Evolutionary conservation across 2,329 filamentous ascomycete genomes (phyloP).

Genomic region (Pseudogymnoascus verrucosus): DNA sequence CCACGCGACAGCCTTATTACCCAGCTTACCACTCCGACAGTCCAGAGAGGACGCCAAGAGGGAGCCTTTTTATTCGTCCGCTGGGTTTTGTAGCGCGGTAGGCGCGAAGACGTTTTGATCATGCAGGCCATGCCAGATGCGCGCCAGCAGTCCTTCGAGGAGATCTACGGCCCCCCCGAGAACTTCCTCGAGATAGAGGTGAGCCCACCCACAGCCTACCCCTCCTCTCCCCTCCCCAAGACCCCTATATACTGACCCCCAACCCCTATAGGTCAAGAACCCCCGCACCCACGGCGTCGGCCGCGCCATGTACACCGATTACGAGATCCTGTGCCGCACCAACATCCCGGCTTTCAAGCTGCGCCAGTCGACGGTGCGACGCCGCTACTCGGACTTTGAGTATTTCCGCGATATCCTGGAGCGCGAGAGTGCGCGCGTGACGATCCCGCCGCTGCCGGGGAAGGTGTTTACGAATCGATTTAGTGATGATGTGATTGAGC

Average conservation of each 20-base stretch:
- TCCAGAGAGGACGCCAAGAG: not conserved
- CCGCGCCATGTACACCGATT: constrained; percentile 96
- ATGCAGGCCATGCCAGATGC: constrained; percentile 63
- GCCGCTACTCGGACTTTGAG: constrained; percentile 96
- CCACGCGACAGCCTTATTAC: not conserved
- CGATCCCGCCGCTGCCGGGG: constrained; percentile 88
- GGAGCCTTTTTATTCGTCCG: not conserved
- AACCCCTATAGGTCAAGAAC: constrained; percentile 64
- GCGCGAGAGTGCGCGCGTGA: constrained; percentile 87
- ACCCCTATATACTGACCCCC: constrained; percentile 3
- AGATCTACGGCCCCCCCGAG: constrained; percentile 97
- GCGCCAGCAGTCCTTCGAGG: constrained; percentile 91
- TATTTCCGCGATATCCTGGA: constrained; percentile 98
- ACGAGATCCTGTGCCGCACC: constrained; percentile 94
- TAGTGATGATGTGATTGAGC: constrained; percentile 96
- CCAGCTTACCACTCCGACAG: not conserved
- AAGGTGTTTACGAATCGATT: constrained; percentile 99
- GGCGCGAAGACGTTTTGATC: constrained; percentile 11
- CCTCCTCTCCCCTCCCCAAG: constrained; percentile 3
- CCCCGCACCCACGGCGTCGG: constrained; percentile 92
- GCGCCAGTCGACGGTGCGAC: constrained; percentile 76
- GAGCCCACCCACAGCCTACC: constrained; percentile 20
- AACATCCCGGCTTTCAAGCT: constrained; percentile 99
- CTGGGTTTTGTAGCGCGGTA: not conserved
- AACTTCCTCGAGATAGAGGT: constrained; percentile 99